phyloP scores from a whole-genome alignment of 805 yeast species.

The Alloascoidea hylecoeti region DNA sequence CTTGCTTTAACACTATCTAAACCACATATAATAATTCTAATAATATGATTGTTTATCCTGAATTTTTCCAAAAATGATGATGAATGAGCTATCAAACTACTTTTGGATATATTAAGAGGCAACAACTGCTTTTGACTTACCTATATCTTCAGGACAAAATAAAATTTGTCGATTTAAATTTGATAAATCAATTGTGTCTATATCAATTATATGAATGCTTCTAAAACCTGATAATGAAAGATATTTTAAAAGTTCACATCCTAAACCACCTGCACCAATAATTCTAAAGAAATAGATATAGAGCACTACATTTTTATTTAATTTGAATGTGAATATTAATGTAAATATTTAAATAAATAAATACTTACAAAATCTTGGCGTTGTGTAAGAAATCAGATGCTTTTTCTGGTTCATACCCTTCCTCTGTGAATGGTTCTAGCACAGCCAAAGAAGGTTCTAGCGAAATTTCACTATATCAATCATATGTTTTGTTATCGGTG shows the following conservation, averaged over 20 bases:
- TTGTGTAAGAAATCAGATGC: constrained; percentile 12
- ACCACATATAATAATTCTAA: constrained; percentile 73
- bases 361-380: constrained; percentile 19
- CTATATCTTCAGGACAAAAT: constrained; percentile 47
- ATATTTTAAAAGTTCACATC: constrained; percentile 68
- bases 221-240: constrained; percentile 57
- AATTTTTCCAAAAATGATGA: constrained; percentile 51
- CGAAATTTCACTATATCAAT: constrained; percentile 4
- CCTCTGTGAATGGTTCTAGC: constrained; percentile 20
- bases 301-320: background rate
- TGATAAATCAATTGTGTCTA: constrained; percentile 73
- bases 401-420: constrained; percentile 19
- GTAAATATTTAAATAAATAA: too few species aligned
- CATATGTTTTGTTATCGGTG: constrained; percentile 9
- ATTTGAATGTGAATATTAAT: too few species aligned
- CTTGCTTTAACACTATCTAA: constrained; percentile 84
- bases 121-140: constrained; percentile 47
- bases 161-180: constrained; percentile 68
- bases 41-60: constrained; percentile 49
- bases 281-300: constrained; percentile 7
- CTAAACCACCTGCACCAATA: constrained; percentile 76
- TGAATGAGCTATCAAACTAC: constrained; percentile 23
- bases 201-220: constrained; percentile 56
- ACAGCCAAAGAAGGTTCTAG: constrained; percentile 12
- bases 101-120: constrained; percentile 43